Evolutionary conservation across 306 rosid genomes (phyloP), one percentile per base, ranked within the genome.

Genomic region (Vachellia collinsii): DNA sequence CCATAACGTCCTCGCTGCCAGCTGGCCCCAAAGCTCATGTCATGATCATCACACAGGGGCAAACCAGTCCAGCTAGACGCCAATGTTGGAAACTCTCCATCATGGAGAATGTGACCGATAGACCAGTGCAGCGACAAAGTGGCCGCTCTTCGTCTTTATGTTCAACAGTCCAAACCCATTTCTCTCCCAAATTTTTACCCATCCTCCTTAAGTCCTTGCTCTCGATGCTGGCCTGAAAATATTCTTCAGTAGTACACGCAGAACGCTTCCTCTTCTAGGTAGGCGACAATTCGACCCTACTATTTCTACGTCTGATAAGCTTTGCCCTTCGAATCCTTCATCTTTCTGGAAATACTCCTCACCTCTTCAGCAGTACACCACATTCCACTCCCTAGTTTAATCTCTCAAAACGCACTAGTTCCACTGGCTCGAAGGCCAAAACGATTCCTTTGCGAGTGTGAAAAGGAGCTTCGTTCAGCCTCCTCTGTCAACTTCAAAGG

Each of bases 91-190:
- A 54, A 37, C 19, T 62, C 84, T 29, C 83, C 11, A 34, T 43
- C 81, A 83, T 67, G 79, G 79, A 88, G 80, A 67, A 70, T 70
- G 83, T 75, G 88, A 81, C 84, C 6, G 19, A 11, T 0, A 4
- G n/a, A 13, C 61, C 61, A 5, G 68, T 25, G 17, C 4, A 8
- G 72, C 5, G 22, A 42, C 12, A 61, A 11, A 0, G n/a, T 84
- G 70, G 77, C 80, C 78, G 86, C 38, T 66, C 77, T 11, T 43
- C 3, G 1, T 72, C 54, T 29, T 51, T 81, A 74, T 39, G 22
- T 47, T 46, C 29, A 14, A 34, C 76, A 56, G 20, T 20, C n/a
- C 7, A 64, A 82, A 8, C 42, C 50, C 80, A 23, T 61, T 51
- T 14, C 75, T 46, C 44, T 63, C 46, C 9, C 68, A 42, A 62